Evolutionary conservation across 495 filamentous ascomycete species (phyloP), one percentile per base, ranked within the genome.

Genomic region (Peziza echinospora): DNA sequence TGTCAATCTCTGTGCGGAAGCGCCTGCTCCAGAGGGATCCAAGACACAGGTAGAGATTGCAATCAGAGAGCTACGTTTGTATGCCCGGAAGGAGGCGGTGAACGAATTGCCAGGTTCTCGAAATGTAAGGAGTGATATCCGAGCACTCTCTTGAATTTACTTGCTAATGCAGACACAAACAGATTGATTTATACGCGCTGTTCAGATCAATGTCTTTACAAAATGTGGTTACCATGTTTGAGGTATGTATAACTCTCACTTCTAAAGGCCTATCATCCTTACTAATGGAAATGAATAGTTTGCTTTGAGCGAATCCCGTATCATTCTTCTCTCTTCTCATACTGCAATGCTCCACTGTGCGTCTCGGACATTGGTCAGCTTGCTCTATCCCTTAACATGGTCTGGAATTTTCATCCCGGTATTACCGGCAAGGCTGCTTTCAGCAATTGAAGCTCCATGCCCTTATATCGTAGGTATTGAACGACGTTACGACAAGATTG

Each of bases 391-490:
- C 1, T 63, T 94, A 42, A 78, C 80, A 41, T 97, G 89, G 11
- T 21, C 26, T 10, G 24, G 46, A 40, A 30, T 43, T 41, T 51
- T 37, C n/a, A 21, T 44, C 41, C 13, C 25, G 21, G 24, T n/a
- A 41, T 37, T 48, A 47, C 26, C 11, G 21, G 24, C 13, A 7
- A 41, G 43, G 11, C 24, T 37, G 30, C 30, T 37, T 17, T 37
- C 30, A 25, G n/a, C 21, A 19, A 1, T 42, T 8, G 16, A 52
- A 56, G 89, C 89, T 1, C 89, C 89, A 16, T 96, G 89, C 51
- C 89, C 89, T 0, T 97, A 94, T 56, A 93, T 97, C 49, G 82
- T 93, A 17, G 89, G 89, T 40, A 82, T 97, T 30, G 89, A 97
- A 61, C 71, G 84, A 45, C 74, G 89, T 34, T 97, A 94, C 62